Evolutionary conservation across 352 stramenopile genomes (phyloP).

Genomic region (Phytophthora ramorum): DNA sequence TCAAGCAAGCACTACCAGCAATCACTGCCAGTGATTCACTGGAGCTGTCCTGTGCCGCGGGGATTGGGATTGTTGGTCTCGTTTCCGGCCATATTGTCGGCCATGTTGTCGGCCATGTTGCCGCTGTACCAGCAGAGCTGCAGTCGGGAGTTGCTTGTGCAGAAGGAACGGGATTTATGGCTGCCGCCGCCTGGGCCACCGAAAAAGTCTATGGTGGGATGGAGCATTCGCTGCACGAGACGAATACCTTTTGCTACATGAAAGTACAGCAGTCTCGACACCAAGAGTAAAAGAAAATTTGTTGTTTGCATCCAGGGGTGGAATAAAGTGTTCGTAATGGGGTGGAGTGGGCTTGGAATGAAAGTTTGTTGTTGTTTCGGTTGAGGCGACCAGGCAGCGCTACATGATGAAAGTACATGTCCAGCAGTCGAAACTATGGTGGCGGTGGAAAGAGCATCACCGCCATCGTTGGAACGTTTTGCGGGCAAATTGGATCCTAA

Average conservation of each 20-base stretch:
- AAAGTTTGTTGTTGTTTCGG: too few species aligned
- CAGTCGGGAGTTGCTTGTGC: too few species aligned
- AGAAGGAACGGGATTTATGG: too few species aligned
- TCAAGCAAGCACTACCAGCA: slow-evolving; percentile 1
- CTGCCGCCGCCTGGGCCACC: background rate
- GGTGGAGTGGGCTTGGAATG: background rate
- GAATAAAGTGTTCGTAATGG: background rate
- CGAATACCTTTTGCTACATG: background rate
- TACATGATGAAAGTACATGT: too few species aligned
- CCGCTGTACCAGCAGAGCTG: too few species aligned
- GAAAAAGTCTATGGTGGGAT: slow-evolving; percentile 5
- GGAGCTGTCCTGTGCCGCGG: background rate
- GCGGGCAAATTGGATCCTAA: too few species aligned
- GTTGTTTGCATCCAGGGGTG: background rate
- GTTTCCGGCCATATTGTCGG: too few species aligned
- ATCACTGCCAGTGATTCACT: too few species aligned
- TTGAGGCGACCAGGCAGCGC: too few species aligned
- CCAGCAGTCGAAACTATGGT: too few species aligned
- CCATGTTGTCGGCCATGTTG: too few species aligned
- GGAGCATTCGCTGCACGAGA: background rate
- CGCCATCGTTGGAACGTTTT: too few species aligned
- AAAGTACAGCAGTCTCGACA: background rate
- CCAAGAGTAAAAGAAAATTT: background rate
- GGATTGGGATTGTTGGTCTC: slow-evolving; percentile 2
- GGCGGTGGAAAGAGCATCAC: background rate